Evolutionary conservation across 306 rosid species (phyloP).

Genomic region (Trifolium pratense): DNA sequence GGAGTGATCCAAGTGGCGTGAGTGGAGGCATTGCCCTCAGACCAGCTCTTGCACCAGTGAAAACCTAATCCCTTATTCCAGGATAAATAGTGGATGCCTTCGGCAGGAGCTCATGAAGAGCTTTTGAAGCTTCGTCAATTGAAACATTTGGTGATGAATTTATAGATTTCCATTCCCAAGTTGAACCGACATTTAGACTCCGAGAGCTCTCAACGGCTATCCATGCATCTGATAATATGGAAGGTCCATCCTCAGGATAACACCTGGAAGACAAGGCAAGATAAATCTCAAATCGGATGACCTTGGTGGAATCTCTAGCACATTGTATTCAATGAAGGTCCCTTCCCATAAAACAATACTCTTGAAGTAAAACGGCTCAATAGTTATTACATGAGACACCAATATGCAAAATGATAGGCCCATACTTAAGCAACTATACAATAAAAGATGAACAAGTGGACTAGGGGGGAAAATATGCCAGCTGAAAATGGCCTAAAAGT

Average conservation of each 20-base stretch:
- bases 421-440: background rate
- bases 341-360: conserved; percentile 16
- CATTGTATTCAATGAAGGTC: background rate
- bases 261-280: conserved; percentile 56
- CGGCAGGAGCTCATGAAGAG: conserved; percentile 72
- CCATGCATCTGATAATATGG: conserved; percentile 91
- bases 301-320: conserved; percentile 12
- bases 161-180: conserved; percentile 91
- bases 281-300: conserved; percentile 11
- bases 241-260: conserved; percentile 71
- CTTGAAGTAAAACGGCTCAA: conserved; percentile 20
- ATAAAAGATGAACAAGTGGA: background rate
- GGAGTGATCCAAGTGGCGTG: conserved; percentile 79
- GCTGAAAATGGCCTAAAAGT: background rate
- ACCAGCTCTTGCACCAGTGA: conserved; percentile 80
- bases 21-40: conserved; percentile 98
- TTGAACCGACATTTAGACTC: conserved; percentile 71
- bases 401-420: background rate
- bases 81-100: conserved; percentile 77
- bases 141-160: conserved; percentile 71
- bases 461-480: background rate
- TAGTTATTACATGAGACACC: conserved; percentile 14
- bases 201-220: conserved; percentile 73
- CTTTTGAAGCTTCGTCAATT: conserved; percentile 63
- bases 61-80: conserved; percentile 65